phyloP scores from a whole-genome alignment of 2,329 filamentous ascomycete genomes.

The Cadophora luteo-olivacea region DNA sequence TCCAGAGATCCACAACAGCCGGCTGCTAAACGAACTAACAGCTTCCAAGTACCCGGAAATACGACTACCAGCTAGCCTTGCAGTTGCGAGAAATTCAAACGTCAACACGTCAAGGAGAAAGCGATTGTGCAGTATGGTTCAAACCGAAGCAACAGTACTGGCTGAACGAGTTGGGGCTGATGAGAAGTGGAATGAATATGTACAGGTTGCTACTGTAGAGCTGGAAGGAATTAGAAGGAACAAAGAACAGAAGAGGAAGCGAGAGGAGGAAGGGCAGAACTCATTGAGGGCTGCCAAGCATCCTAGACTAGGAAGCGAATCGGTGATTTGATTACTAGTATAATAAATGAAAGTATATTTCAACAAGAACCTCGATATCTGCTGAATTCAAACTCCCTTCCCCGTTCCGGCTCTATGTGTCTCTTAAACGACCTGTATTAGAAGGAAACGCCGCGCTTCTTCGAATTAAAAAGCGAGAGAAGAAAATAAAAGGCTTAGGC shows the following conservation, averaged over 20 bases:
- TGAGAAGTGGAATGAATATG: not conserved
- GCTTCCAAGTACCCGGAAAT: not conserved
- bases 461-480: no score
- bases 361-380: no score
- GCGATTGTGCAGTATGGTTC: not conserved
- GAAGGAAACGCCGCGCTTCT: no score
- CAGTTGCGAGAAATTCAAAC: not conserved
- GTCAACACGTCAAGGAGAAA: not conserved
- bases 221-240: not conserved
- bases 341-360: no score
- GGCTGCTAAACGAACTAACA: not conserved
- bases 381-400: no score
- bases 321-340: no score
- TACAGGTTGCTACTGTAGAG: not conserved
- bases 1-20: not conserved
- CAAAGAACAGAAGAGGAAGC: not conserved
- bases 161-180: not conserved
- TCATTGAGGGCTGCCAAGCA: no score
- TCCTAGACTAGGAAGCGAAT: no score
- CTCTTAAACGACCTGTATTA: no score
- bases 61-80: not conserved
- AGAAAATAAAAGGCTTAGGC: no score
- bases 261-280: no score
- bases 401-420: no score
- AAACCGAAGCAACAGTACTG: not conserved